phyloP scores from a whole-genome alignment of 352 stramenopile species.

The Pythium insidiosum region DNA sequence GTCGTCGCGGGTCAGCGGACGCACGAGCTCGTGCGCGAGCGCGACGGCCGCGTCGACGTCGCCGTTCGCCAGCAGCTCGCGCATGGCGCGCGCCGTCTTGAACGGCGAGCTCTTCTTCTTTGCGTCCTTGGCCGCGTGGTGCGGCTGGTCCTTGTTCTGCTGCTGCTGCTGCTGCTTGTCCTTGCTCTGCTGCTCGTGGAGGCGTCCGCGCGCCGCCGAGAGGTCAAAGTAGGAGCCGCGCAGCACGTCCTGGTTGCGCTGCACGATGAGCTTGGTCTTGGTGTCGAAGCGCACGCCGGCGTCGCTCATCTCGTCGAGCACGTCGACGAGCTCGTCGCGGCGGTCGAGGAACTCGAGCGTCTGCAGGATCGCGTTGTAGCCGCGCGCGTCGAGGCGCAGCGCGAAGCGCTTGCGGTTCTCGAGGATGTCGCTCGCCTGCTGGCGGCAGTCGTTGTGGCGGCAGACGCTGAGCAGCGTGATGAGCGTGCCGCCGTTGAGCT shows the following conservation, averaged over 20 bases:
- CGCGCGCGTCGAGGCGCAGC: constrained; percentile 50
- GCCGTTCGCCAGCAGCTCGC: constrained; percentile 31
- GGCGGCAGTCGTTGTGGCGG: constrained; percentile 54
- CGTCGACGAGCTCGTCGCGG: constrained; percentile 39
- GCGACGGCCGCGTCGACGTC: constrained; percentile 23
- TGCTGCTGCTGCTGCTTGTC: too few species aligned
- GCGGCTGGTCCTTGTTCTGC: too few species aligned
- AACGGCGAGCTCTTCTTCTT: constrained; percentile 12
- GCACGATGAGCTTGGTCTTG: constrained; percentile 45
- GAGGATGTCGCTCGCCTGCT: constrained; percentile 65
- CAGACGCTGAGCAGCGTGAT: constrained; percentile 66
- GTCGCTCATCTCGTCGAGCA: constrained; percentile 57
- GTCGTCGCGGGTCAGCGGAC: constrained; percentile 25
- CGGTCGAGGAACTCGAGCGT: constrained; percentile 69
- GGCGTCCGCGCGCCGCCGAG: not conserved
- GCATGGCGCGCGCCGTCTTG: constrained; percentile 31
- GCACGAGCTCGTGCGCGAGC: constrained; percentile 30
- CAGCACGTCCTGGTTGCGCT: constrained; percentile 37
- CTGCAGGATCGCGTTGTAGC: constrained; percentile 66
- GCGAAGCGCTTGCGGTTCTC: constrained; percentile 75
- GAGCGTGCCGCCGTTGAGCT: constrained; percentile 59
- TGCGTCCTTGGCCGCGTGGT: too few species aligned
- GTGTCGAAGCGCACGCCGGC: constrained; percentile 48
- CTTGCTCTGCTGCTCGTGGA: not conserved
- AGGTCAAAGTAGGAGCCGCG: constrained; percentile 31